A percentile compares a stretch with the other conserved stretches of the same genome.
Conservation (phyloP, 176 grass and related monocot genomes). For the Rhynchospora breviuscula region DNA sequence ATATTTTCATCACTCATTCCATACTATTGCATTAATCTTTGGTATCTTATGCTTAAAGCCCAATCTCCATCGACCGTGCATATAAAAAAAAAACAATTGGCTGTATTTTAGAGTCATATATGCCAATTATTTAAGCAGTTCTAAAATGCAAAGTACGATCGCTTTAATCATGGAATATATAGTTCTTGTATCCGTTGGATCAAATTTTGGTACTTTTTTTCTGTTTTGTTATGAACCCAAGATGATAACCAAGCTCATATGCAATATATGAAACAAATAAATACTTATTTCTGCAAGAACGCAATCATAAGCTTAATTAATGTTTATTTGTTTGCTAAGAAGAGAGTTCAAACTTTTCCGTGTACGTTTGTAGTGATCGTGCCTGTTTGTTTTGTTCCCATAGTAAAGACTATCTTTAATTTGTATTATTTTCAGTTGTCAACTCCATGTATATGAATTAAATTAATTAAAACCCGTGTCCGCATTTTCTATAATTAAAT, state of each 20-base stretch:
- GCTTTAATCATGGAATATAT: too few species aligned
- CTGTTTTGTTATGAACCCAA: too few species aligned
- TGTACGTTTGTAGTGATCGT: not conserved
- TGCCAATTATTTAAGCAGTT: too few species aligned
- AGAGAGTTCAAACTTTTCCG: not conserved
- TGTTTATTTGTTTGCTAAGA: not conserved
- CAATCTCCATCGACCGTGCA: not conserved
- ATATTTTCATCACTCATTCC: not conserved
- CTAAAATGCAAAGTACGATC: too few species aligned
- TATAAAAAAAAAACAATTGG: not conserved
- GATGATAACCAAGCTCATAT: too few species aligned
- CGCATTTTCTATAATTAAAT: too few species aligned
- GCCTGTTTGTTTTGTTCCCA: not conserved
- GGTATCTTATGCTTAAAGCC: conserved; percentile 7
- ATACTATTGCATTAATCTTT: not conserved
- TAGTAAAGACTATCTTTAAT: too few species aligned
- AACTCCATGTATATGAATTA: too few species aligned
- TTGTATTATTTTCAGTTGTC: too few species aligned
- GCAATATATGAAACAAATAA: not conserved
- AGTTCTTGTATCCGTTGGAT: too few species aligned
- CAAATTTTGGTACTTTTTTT: too few species aligned
- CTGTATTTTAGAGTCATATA: not conserved
- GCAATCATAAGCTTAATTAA: not conserved
- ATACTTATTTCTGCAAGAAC: not conserved
- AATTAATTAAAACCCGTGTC: too few species aligned